Percentiles rank a stretch among this genome's conserved stretches.
These are phyloP conservation scores for Macrocybe gigantea DNA, from an alignment of 768 basidiomycete species.

Conservation along the genomic window DNA sequence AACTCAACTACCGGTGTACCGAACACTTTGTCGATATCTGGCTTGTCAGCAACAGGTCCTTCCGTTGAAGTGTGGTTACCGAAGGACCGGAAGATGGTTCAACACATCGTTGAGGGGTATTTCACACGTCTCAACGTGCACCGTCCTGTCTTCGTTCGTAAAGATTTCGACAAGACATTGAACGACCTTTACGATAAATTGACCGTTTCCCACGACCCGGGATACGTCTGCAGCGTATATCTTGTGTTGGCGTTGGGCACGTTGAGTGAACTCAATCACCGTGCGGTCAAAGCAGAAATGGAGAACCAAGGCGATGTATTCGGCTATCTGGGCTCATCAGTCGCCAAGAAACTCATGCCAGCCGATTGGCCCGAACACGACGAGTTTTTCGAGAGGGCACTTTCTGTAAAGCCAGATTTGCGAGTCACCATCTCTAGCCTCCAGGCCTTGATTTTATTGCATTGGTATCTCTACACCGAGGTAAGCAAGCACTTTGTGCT, in stretches of 20 bases:
- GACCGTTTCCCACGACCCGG: conserved; percentile 55
- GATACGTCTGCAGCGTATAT: conserved; percentile 74
- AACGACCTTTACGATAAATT: conserved; percentile 60
- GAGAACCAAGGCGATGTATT: conserved; percentile 28
- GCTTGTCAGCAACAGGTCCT: conserved; percentile 21
- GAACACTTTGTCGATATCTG: conserved; percentile 28
- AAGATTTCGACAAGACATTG: conserved; percentile 62
- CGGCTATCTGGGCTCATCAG: conserved; percentile 27
- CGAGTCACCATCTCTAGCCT: conserved; percentile 78
- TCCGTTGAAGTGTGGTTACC: conserved; percentile 64
- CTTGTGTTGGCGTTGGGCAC: conserved; percentile 77
- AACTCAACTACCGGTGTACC: conserved; percentile 27
- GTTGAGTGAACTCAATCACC: conserved; percentile 75
- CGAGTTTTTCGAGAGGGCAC: conserved; percentile 78
- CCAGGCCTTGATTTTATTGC: conserved; percentile 77
- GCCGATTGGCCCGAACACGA: conserved; percentile 74
- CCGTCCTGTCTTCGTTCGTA: conserved; percentile 67
- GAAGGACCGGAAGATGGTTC: conserved; percentile 64
- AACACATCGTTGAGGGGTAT: conserved; percentile 61
- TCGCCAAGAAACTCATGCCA: conserved; percentile 59
- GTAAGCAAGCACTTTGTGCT: conserved; percentile 29
- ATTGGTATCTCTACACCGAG: conserved; percentile 90
- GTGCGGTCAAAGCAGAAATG: conserved; percentile 47
- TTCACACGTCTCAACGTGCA: conserved; percentile 75
- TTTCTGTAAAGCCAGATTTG: conserved; percentile 75